Base-by-base conservation (phyloP, 306 rosid species). In the Chamaecrista fasciculata region DNA sequence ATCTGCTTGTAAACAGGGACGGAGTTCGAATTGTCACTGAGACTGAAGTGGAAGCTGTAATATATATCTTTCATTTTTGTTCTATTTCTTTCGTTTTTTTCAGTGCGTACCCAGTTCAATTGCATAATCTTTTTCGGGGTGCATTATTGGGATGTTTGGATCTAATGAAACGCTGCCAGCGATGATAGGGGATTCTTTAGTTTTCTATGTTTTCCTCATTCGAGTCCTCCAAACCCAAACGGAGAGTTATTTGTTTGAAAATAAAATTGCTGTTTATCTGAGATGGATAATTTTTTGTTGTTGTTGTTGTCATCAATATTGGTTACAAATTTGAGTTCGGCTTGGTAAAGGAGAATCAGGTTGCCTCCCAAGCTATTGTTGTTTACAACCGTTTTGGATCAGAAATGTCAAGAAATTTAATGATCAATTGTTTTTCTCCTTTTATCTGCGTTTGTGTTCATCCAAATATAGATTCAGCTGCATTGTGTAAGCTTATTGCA, bases 11-110 rank as follows among this genome's bases (percentile, higher is more conserved):
- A 24, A 87, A 94, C 68, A 77, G 71, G 28, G 97, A 94, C 47
- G 99, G 99, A 63, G 88, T 94, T 85, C 87, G 85, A 75, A 75
- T 94, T 78, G 88, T 88, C 24, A 78, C 96, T 74, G 76, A 84
- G 25, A 78, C 62, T 66, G 92, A 86, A 79, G 88, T 81, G 28
- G 96, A 91, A 83, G 78, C 84, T 24, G 99, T 91, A 86, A 85
- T 72, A 70, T 74, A 16, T 47, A 29, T 64, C 31, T 67, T 50
- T 69, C 33, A 14, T 52, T 33, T 14, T 57, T 50, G 20, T 39
- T 61, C 14, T 12, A 72, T 44, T 72, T 67, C 36, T 58, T 11
- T 51, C 18, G 0, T 43, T 40, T 26, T 36, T 25, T 12, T 11
- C 6, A 40, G 4, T 33, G 37, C 49, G 20, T 55, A 46, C 46